Evolutionary conservation across 495 filamentous ascomycete genomes (phyloP), one percentile per base, ranked within the genome.

Genomic region (Penicillium salamii): DNA sequence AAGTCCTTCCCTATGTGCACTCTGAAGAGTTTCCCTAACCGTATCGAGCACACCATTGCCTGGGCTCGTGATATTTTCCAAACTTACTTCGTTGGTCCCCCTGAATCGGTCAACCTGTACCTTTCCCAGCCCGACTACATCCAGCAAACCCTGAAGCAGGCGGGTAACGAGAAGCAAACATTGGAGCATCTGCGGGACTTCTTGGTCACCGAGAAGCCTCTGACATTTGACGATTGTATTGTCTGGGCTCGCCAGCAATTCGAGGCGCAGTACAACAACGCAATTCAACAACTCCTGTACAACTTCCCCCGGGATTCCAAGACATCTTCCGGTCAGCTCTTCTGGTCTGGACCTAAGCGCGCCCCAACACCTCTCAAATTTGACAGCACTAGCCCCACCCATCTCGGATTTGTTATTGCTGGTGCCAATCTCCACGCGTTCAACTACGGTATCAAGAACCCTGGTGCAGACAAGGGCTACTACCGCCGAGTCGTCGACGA

Each of bases 1-100:
- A 89, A 96, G 70, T 95, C 91, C 1, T 97, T 97, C 82, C 95
- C 95, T 2, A 96, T 96, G 89, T 99, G 95, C 67, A 99, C 95
- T 3, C 76, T 99, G 46, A 82, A 91, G 52, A 96, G 91, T 75
- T 99, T 99, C 79, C 95, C 95, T 47, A 99, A 99, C 75, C 87
- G 84, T 61, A 99, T 99, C 63, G 90, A 99, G 71, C 95, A 99
- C 63, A 99, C 95, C 5, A 99, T 99, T 66, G 95, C 95, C 17
- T 99, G 95, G 95, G 88, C 91, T 20, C 83, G 92, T 37, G 93
- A 97, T 61, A 75, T 96, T 17, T 99, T 99, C 75, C 89, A 96
- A 67, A 83, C 84, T 15, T 91, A 87, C 49, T 99, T 96, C 57
- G 90, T 95, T 50, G 91, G 91, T 46, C 89, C 91, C 12, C 88